phyloP scores from a whole-genome alignment of 2,329 filamentous ascomycete genomes.

The Hypoxylon sp. region DNA sequence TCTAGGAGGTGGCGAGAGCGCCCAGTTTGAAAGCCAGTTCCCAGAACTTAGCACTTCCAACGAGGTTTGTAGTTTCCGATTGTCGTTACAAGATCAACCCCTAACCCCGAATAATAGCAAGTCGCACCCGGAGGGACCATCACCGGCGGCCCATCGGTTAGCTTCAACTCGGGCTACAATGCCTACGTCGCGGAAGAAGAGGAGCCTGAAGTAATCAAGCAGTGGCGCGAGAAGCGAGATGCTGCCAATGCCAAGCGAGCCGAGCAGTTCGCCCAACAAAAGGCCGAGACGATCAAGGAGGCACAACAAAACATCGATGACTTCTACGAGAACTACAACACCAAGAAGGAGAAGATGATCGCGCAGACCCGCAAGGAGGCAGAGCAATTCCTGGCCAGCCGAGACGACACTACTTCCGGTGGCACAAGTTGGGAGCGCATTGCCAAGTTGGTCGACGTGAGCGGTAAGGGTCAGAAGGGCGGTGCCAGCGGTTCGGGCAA shows the following conservation, averaged over 20 bases:
- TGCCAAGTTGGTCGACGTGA: constrained; percentile 96
- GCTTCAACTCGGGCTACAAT: constrained; percentile 73
- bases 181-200: constrained; percentile 76
- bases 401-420: constrained; percentile 93
- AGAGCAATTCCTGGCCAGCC: constrained; percentile 88
- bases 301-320: constrained; percentile 97
- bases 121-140: constrained; percentile 84
- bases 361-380: constrained; percentile 91
- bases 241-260: constrained; percentile 86
- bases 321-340: constrained; percentile 99
- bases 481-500: constrained; percentile 93
- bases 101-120: constrained; percentile 62
- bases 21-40: constrained; percentile 88
- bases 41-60: constrained; percentile 80
- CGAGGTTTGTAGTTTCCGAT: constrained; percentile 67
- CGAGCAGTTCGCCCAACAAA: constrained; percentile 85
- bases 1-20: constrained; percentile 69
- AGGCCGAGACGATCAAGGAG: constrained; percentile 87
- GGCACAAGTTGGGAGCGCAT: constrained; percentile 99
- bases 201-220: constrained; percentile 88
- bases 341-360: constrained; percentile 95
- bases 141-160: constrained; percentile 79
- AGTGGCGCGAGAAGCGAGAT: constrained; percentile 94
- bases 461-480: constrained; percentile 89
- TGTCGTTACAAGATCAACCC: not conserved